Conservation (phyloP, 2,329 filamentous ascomycete species). For the Emergomyces orientalis region DNA sequence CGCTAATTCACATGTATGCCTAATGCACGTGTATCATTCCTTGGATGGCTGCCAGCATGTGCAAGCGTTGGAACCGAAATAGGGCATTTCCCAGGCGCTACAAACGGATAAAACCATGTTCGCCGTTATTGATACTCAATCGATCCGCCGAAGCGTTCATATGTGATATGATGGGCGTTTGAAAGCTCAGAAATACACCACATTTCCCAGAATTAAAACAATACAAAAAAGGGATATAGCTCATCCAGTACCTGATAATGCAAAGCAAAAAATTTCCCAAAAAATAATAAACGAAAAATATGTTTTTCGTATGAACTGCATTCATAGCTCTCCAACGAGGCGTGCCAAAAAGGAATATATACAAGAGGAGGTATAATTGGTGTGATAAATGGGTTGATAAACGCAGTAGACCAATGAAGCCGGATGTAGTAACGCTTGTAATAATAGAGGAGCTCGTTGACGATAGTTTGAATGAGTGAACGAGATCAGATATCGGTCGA, state of each 20-base stretch:
- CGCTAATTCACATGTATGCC: neutral
- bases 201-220: neutral
- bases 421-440: neutral
- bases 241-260: neutral
- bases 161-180: neutral
- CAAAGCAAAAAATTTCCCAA: neutral
- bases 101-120: neutral
- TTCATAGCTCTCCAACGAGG: neutral
- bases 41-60: neutral
- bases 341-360: neutral
- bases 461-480: neutral
- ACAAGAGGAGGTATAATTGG: neutral
- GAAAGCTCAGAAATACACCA: too few relatives aligned
- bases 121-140: neutral
- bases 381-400: neutral
- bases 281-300: neutral
- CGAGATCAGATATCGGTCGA: conserved; percentile 34
- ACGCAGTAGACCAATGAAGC: neutral
- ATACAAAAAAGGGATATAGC: neutral
- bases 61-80: neutral
- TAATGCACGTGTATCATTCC: neutral
- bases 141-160: neutral
- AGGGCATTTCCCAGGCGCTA: neutral
- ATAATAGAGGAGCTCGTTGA: neutral
- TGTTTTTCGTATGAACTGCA: neutral